phyloP scores from a whole-genome alignment of 352 stramenopile species.

The Phytophthora gonapodyides region DNA sequence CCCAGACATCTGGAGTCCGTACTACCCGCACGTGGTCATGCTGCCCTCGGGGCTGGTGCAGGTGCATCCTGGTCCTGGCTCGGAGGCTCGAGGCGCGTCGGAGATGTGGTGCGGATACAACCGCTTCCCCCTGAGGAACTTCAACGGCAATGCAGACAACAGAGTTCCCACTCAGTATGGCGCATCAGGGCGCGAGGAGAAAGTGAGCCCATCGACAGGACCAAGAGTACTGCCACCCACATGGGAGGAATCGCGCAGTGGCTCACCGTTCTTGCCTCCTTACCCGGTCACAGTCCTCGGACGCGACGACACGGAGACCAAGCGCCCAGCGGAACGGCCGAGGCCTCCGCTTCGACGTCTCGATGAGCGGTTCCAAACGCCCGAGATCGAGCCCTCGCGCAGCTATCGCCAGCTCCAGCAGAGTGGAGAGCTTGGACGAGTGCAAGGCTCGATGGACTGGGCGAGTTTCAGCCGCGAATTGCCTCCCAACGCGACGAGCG shows the following conservation, averaged over 20 bases:
- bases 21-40: conserved; percentile 63
- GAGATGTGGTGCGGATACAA: conserved; percentile 57
- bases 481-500: background rate
- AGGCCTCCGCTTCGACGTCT: conserved; percentile 5
- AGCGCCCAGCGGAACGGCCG: conserved; percentile 29
- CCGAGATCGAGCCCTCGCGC: conserved; percentile 11
- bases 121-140: conserved; percentile 44
- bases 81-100: conserved; percentile 17
- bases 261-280: conserved; percentile 60
- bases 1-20: conserved; percentile 47
- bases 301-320: conserved; percentile 38
- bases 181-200: background rate
- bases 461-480: background rate
- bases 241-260: conserved; percentile 51
- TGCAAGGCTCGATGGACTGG: conserved; percentile 29
- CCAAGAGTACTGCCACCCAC: conserved; percentile 58
- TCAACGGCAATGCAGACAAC: conserved; percentile 1
- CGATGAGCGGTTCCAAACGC: conserved; percentile 30
- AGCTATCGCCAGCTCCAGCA: conserved; percentile 15
- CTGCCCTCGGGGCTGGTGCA: conserved; percentile 58
- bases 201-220: conserved; percentile 7
- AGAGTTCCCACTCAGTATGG: background rate
- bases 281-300: conserved; percentile 59
- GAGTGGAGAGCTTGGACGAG: conserved; percentile 20
- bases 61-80: conserved; percentile 35